Conservation (phyloP, 495 filamentous ascomycete species). For the Bathelium albidoporum region DNA sequence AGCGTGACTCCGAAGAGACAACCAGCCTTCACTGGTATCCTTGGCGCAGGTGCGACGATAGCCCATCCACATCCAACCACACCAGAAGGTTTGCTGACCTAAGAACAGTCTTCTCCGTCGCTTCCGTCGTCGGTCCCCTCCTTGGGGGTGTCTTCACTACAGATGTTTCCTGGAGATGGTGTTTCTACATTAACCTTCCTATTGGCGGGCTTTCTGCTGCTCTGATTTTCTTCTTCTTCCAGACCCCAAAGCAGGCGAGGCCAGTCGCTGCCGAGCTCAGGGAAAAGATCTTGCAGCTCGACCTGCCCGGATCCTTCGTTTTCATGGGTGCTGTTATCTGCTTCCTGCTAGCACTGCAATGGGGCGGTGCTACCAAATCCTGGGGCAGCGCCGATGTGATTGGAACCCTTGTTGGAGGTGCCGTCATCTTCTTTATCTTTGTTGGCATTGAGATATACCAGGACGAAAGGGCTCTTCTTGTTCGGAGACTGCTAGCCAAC, state of each 20-base stretch:
- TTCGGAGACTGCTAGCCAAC: slow-evolving; percentile 36
- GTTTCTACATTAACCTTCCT: slow-evolving; percentile 46
- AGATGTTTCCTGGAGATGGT: slow-evolving; percentile 40
- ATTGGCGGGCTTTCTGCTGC: slow-evolving; percentile 33
- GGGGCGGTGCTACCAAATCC: slow-evolving; percentile 17
- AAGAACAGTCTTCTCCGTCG: slow-evolving; percentile 26
- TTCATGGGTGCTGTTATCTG: slow-evolving; percentile 17
- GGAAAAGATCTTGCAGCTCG: slow-evolving; percentile 22
- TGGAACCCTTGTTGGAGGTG: slow-evolving; percentile 36
- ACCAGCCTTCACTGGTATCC: slow-evolving; percentile 31
- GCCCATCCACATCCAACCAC: slow-evolving; percentile 15
- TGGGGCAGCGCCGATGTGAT: slow-evolving; percentile 34
- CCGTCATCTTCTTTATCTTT: slow-evolving; percentile 14
- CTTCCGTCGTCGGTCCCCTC: slow-evolving; percentile 37
- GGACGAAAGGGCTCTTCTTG: slow-evolving; percentile 22
- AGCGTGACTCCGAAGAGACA: slow-evolving; percentile 25
- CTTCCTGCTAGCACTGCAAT: slow-evolving; percentile 23
- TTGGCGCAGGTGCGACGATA: slow-evolving; percentile 22
- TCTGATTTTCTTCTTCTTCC: slow-evolving; percentile 35
- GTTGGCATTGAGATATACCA: slow-evolving; percentile 11
- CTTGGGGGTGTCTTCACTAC: slow-evolving; percentile 39
- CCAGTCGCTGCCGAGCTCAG: slow-evolving; percentile 18
- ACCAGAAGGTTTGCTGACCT: slow-evolving; percentile 5
- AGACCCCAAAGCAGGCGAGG: slow-evolving; percentile 23
- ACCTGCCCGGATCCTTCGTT: slow-evolving; percentile 16